Evolutionary conservation across 73 alveolate species (phyloP), one percentile per base, ranked within the genome.

Genomic region (Diophrys sp.): DNA sequence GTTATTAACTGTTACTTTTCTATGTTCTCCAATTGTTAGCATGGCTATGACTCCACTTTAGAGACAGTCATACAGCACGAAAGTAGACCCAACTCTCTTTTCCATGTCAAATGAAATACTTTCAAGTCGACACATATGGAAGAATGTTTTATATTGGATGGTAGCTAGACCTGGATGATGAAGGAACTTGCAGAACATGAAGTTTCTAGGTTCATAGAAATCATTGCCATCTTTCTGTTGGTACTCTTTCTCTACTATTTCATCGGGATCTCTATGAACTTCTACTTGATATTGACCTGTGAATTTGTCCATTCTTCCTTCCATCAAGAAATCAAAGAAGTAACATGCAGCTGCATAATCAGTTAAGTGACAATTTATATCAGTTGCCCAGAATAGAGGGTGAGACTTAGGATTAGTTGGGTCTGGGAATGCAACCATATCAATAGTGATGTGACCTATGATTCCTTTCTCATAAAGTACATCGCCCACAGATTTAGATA

Each of bases 41-140:
- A 94, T 69, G 14, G 96, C 96, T 23, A 94, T 80, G 23, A 92
- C 95, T 31, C 93, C 93, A 28, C 86, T 69, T 67, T 85, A 74
- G 5, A 85, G 88, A 67, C 93, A 85, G 32, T 85, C 93, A 53
- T 79, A 78, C 56, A 85, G 93, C 1, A 74, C 85, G 54, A 85
- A 85, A 1, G 93, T 85, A 18, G 88, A 78, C 14, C 93, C 93
- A 25, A 76, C 62, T 25, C 93, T 31, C 62, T 85, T 85, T 79
- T 85, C 93, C 93, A 85, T 85, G 54, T 85, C 93, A 66, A 77
- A 85, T 1, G 88, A 78, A 24, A 85, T 81, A 25, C 88, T 68
- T 55, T 85, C 93, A 71, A 85, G 85, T 31, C 93, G 68, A 69
- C 93, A 85, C 93, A 85, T 85, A 34, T 85, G 93, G 85, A 85